Conservation (phyloP, 2,329 filamentous ascomycete genomes). For the Colletotrichum simmondsii region DNA sequence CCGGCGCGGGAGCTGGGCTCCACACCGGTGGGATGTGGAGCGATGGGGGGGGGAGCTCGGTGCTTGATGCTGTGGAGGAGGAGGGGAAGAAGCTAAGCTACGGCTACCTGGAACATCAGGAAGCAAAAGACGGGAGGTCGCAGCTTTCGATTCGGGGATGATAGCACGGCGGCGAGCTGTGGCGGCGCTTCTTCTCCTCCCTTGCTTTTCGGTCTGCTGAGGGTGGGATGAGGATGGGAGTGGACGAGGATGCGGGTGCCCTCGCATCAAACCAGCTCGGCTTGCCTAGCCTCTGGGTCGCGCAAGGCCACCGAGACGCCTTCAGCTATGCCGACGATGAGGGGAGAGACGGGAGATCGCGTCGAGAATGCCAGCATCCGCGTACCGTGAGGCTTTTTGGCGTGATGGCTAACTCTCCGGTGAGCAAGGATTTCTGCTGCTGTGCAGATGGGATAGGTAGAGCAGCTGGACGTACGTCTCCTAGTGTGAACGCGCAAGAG, state of each 20-base stretch:
- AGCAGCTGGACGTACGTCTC: background rate
- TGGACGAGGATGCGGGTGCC: background rate
- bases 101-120: background rate
- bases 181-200: background rate
- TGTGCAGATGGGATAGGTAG: background rate
- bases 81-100: background rate
- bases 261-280: background rate
- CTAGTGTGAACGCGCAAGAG: background rate
- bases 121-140: background rate
- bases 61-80: background rate
- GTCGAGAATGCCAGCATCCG: background rate
- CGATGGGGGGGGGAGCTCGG: background rate
- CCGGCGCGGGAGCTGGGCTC: background rate
- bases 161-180: background rate
- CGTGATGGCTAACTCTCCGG: background rate
- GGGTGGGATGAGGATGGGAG: background rate
- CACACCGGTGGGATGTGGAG: slow-evolving; percentile 18
- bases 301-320: background rate
- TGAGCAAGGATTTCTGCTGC: background rate
- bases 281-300: background rate
- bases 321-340: background rate
- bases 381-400: background rate
- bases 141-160: background rate
- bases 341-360: background rate
- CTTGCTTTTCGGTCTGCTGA: slow-evolving; percentile 3